Conservation (phyloP, 106 monocot species). For the Apostasia ramifera region DNA sequence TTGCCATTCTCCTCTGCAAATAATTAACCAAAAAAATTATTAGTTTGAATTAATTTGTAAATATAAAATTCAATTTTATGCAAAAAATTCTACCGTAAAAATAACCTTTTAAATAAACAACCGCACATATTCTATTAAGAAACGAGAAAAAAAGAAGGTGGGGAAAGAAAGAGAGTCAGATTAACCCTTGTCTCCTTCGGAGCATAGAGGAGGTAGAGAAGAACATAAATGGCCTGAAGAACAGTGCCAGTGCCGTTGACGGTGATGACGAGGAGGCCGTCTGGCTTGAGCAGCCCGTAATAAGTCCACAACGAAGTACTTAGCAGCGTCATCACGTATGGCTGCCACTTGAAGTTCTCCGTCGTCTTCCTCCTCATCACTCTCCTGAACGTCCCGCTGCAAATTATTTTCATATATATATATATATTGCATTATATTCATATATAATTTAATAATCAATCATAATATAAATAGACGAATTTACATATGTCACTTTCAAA, state of each 20-base stretch:
- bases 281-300: slow-evolving; percentile 60
- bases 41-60: too few species aligned
- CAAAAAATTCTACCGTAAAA: too few species aligned
- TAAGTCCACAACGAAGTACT: slow-evolving; percentile 50
- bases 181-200: slow-evolving; percentile 27
- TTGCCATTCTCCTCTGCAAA: slow-evolving; percentile 23
- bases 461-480: too few species aligned
- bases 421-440: too few species aligned
- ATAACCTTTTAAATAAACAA: too few species aligned
- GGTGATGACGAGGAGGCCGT: slow-evolving; percentile 46
- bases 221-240: slow-evolving; percentile 46
- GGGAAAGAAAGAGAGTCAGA: neutral
- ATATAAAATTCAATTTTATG: too few species aligned
- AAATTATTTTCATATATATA: too few species aligned
- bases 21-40: neutral
- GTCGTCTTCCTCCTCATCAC: slow-evolving; percentile 47
- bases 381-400: slow-evolving; percentile 42
- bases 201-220: slow-evolving; percentile 46
- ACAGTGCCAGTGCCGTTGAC: slow-evolving; percentile 47
- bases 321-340: slow-evolving; percentile 45
- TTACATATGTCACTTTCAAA: neutral
- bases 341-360: slow-evolving; percentile 36
- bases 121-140: neutral
- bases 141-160: neutral
- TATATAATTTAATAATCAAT: too few species aligned